These are phyloP conservation scores for Silybum marianum DNA, from an alignment of 129 eudicot species.

Conservation along the genomic window DNA sequence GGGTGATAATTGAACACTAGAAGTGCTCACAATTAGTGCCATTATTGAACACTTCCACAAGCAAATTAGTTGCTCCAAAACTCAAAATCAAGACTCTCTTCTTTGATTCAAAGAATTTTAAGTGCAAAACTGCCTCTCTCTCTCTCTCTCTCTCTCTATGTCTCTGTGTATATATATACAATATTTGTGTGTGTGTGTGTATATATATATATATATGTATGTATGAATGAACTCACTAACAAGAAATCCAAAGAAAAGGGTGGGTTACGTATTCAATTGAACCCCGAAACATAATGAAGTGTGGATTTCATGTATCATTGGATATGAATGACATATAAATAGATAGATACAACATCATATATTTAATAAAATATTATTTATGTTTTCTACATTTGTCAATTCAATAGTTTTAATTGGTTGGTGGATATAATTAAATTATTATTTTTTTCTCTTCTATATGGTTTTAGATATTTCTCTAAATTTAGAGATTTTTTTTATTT, in stretches of 20 bases:
- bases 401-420: no score
- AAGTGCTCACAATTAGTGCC: slow-evolving; percentile 21
- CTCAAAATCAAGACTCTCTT: neutral
- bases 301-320: slow-evolving; percentile 32
- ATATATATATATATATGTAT: neutral
- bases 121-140: neutral
- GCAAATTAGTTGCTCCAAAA: neutral
- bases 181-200: no score
- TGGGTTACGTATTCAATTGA: slow-evolving; percentile 32
- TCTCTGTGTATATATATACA: neutral
- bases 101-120: slow-evolving; percentile 10
- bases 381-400: no score
- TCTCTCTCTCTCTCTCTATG: no score
- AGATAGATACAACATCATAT: slow-evolving; percentile 15
- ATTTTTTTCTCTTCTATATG: no score
- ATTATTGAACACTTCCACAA: slow-evolving; percentile 10
- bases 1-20: slow-evolving; percentile 26
- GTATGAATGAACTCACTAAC: neutral
- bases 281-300: slow-evolving; percentile 18
- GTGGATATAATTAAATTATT: no score
- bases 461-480: no score
- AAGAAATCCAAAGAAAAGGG: slow-evolving; percentile 14
- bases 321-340: slow-evolving; percentile 26
- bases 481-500: no score
- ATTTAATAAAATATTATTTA: no score